A percentile compares a stretch with the other conserved stretches of the same genome.
These are phyloP conservation scores for Stylosanthes scabra DNA, from an alignment of 331 rosid species.

Conservation along the genomic window DNA sequence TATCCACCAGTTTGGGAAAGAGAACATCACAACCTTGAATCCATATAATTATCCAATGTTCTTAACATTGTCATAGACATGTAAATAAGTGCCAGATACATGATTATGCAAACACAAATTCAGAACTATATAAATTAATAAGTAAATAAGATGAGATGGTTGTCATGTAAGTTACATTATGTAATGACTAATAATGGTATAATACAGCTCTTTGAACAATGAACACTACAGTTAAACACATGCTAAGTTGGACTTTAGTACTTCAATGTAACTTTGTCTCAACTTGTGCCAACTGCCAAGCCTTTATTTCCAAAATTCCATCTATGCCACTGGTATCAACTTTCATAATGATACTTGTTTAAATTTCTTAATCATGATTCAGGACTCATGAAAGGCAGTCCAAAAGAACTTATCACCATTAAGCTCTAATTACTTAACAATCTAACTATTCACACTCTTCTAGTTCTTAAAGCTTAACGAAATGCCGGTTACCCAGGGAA, in stretches of 20 bases:
- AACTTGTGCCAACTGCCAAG: not conserved
- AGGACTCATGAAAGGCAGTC: conserved; percentile 10
- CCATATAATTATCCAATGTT: not conserved
- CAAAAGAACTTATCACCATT: not conserved
- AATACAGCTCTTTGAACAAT: conserved; percentile 1
- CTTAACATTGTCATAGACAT: not conserved
- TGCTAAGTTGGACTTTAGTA: conserved; percentile 15
- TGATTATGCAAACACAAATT: conserved; percentile 1
- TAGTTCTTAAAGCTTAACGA: not conserved
- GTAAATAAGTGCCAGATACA: not conserved
- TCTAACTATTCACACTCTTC: not conserved
- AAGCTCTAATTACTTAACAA: conserved; percentile 5
- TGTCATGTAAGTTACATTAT: conserved; percentile 9
- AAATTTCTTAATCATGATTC: not conserved
- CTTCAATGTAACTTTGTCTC: not conserved
- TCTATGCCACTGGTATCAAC: not conserved
- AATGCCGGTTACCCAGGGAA: conserved; percentile 33
- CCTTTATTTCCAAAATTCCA: not conserved
- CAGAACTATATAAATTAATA: not conserved
- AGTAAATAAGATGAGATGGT: conserved; percentile 5
- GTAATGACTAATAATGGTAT: not conserved
- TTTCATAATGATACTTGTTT: conserved; percentile 7
- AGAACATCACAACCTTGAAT: conserved; percentile 1
- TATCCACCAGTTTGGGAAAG: not conserved
- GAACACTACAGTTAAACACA: conserved; percentile 7